Percentiles rank a stretch among this genome's conserved stretches.
These are phyloP conservation scores for Starmerella asiatica DNA, from an alignment of 805 yeast species.

Conservation along the genomic window DNA sequence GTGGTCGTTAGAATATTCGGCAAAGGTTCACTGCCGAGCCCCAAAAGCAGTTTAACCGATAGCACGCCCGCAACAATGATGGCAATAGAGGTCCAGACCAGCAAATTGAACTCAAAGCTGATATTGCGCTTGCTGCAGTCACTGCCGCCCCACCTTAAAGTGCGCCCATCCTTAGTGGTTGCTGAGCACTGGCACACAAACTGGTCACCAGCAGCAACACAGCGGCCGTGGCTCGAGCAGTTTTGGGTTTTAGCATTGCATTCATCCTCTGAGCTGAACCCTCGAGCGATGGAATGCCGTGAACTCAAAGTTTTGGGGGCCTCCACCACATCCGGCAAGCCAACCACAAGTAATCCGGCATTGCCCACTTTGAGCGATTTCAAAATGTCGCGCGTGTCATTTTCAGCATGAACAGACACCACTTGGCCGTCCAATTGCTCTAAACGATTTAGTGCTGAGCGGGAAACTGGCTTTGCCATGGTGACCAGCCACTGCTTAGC, in stretches of 20 bases:
- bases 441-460: background rate
- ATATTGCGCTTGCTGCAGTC: conserved; percentile 59
- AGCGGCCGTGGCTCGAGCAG: conserved; percentile 31
- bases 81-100: conserved; percentile 52
- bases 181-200: conserved; percentile 28
- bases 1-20: conserved; percentile 45
- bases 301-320: too few relatives aligned
- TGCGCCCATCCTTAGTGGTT: conserved; percentile 24
- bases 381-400: background rate
- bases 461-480: background rate
- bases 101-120: conserved; percentile 49
- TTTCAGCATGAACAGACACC: conserved; percentile 4
- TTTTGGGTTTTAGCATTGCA: conserved; percentile 26
- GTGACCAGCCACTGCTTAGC: background rate
- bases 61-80: conserved; percentile 40
- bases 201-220: conserved; percentile 23
- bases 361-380: background rate
- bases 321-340: too few relatives aligned
- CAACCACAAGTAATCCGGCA: conserved; percentile 16
- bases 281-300: conserved; percentile 1
- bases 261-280: conserved; percentile 22
- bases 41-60: conserved; percentile 33
- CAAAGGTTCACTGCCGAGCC: conserved; percentile 46
- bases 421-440: conserved; percentile 5
- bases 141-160: conserved; percentile 29